A percentile compares a stretch with the other conserved stretches of the same genome.
These are phyloP conservation scores for Solanum hybrid DNA, from an alignment of 305 asterid genomes.

Conservation along the genomic window DNA sequence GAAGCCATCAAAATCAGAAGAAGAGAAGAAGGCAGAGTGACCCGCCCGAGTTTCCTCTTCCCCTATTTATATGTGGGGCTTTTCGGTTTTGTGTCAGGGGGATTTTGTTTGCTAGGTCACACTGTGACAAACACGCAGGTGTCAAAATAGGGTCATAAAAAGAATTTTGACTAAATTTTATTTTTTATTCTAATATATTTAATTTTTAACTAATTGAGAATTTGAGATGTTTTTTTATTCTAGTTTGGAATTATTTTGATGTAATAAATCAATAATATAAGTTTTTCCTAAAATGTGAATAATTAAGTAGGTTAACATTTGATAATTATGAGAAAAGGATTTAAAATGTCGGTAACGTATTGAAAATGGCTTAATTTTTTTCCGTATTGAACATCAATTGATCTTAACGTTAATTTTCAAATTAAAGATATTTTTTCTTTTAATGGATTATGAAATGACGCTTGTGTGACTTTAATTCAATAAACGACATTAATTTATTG, in stretches of 20 bases:
- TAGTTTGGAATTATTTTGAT: background rate
- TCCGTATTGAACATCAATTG: background rate
- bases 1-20: constrained; percentile 5
- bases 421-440: background rate
- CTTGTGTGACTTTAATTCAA: background rate
- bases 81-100: background rate
- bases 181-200: background rate
- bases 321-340: background rate
- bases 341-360: background rate
- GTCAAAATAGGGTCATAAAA: background rate
- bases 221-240: background rate
- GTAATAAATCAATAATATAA: background rate
- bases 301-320: background rate
- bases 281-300: background rate
- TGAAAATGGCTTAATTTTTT: background rate
- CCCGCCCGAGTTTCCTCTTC: background rate
- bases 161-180: background rate
- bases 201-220: background rate
- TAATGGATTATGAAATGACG: background rate
- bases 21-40: background rate
- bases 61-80: background rate
- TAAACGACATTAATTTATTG: background rate
- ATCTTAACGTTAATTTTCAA: background rate
- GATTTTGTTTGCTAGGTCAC: background rate
- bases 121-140: background rate